phyloP scores from a whole-genome alignment of 1,284 basidiomycete species.

The Austroboletus novae-zelandiae region DNA sequence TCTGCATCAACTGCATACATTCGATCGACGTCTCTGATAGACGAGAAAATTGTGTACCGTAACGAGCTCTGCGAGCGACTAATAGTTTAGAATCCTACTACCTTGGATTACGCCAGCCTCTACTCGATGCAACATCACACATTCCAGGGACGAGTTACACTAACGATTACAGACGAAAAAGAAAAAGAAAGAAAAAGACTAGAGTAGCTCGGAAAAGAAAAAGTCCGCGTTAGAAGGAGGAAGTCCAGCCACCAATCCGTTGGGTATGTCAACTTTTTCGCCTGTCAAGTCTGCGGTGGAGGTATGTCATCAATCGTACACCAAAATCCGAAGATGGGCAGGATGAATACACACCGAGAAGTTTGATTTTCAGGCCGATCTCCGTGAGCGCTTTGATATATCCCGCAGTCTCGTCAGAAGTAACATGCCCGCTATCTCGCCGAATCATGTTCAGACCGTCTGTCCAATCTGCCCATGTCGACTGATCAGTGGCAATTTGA shows the following conservation, averaged over 20 bases:
- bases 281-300: constrained; percentile 73
- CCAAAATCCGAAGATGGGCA: not conserved
- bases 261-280: constrained; percentile 89
- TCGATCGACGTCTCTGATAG: constrained; percentile 13
- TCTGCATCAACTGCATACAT: constrained; percentile 45
- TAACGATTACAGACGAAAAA: not conserved
- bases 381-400: constrained; percentile 88
- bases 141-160: not conserved
- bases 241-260: constrained; percentile 63
- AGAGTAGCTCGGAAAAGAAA: constrained; percentile 74
- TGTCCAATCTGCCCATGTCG: constrained; percentile 93
- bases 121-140: not conserved
- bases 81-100: constrained; percentile 17
- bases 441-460: constrained; percentile 91
- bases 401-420: constrained; percentile 81
- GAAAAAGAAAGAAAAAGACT: constrained; percentile 11
- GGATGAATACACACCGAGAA: constrained; percentile 63
- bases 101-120: not conserved
- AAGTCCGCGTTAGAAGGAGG: constrained; percentile 83
- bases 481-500: constrained; percentile 81
- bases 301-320: not conserved
- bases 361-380: constrained; percentile 90
- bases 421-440: constrained; percentile 75
- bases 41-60: constrained; percentile 19
- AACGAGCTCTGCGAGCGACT: constrained; percentile 23